A percentile compares a stretch with the other conserved stretches of the same genome.
Conservation (phyloP, 495 filamentous ascomycete species). For the Opeltia flavorubescens region DNA sequence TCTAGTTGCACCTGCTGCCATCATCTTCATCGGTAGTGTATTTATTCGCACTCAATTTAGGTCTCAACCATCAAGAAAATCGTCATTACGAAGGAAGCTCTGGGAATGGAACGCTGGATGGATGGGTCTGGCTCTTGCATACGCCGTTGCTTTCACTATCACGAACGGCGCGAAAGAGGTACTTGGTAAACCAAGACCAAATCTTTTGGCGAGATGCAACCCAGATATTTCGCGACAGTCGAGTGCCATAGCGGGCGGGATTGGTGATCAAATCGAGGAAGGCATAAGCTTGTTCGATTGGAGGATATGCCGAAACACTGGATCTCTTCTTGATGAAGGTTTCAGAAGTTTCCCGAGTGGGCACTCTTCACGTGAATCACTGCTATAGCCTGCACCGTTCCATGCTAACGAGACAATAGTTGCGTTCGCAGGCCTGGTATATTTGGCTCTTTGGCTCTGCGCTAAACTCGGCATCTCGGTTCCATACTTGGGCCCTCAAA, state of each 20-base stretch:
- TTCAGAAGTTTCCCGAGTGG: constrained; percentile 53
- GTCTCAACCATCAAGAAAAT: too few relatives aligned
- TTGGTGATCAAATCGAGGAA: constrained; percentile 26
- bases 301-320: constrained; percentile 34
- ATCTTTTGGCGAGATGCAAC: constrained; percentile 43
- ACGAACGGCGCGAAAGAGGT: constrained; percentile 47
- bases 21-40: too few relatives aligned
- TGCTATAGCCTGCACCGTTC: background rate
- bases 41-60: too few relatives aligned
- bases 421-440: constrained; percentile 45
- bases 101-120: too few relatives aligned
- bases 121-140: constrained; percentile 42
- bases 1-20: too few relatives aligned
- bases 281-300: constrained; percentile 33
- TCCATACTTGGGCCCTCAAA: constrained; percentile 42
- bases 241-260: constrained; percentile 29
- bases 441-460: constrained; percentile 46
- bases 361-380: constrained; percentile 41
- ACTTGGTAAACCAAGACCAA: constrained; percentile 46
- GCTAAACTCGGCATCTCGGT: constrained; percentile 47
- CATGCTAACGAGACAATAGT: constrained; percentile 21
- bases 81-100: too few relatives aligned
- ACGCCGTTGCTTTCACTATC: constrained; percentile 38
- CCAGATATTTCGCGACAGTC: constrained; percentile 34
- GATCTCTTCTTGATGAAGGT: constrained; percentile 34